Conservation (phyloP, 2,329 filamentous ascomycete genomes). For the Plenodomus lindquistii region DNA sequence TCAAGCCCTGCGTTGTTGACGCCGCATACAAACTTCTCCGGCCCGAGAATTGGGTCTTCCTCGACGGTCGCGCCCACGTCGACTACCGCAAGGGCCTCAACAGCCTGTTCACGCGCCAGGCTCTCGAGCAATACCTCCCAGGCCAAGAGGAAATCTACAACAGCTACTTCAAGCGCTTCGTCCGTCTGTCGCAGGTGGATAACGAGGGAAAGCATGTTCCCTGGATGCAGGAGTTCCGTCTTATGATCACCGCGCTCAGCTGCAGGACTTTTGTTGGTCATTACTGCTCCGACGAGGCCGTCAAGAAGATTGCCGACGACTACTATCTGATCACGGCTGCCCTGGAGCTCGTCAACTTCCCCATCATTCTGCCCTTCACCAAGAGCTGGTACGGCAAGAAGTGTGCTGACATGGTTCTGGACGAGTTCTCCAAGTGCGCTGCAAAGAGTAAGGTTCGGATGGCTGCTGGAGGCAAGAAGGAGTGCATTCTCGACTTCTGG, state of each 20-base stretch:
- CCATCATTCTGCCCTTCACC: conserved; percentile 92
- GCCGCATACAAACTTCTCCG: conserved; percentile 91
- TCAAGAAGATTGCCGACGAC: conserved; percentile 94
- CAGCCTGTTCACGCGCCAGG: conserved; percentile 87
- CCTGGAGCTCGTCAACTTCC: conserved; percentile 85
- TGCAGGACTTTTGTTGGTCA: conserved; percentile 97
- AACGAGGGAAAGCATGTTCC: conserved; percentile 74
- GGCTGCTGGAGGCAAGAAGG: conserved; percentile 81
- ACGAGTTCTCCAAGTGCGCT: conserved; percentile 87
- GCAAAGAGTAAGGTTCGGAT: conserved; percentile 93
- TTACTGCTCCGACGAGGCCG: conserved; percentile 86
- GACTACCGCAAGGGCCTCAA: conserved; percentile 98
- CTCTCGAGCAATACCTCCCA: conserved; percentile 85
- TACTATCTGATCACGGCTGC: conserved; percentile 97
- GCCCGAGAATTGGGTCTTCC: conserved; percentile 92
- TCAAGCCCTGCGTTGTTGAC: conserved; percentile 97
- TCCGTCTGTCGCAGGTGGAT: conserved; percentile 70
- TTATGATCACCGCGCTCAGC: conserved; percentile 92
- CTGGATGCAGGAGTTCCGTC: conserved; percentile 91
- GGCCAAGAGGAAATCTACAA: conserved; percentile 92
- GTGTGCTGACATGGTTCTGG: conserved; percentile 87
- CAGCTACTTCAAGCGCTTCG: conserved; percentile 78
- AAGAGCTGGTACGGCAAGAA: conserved; percentile 98
- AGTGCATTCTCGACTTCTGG: conserved; percentile 97
- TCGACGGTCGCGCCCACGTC: conserved; percentile 92